Percentiles rank a stretch among this genome's conserved stretches.
Evolutionary conservation across 2,329 filamentous ascomycete genomes (phyloP).

Genomic region (Helicocarpus griseus): DNA sequence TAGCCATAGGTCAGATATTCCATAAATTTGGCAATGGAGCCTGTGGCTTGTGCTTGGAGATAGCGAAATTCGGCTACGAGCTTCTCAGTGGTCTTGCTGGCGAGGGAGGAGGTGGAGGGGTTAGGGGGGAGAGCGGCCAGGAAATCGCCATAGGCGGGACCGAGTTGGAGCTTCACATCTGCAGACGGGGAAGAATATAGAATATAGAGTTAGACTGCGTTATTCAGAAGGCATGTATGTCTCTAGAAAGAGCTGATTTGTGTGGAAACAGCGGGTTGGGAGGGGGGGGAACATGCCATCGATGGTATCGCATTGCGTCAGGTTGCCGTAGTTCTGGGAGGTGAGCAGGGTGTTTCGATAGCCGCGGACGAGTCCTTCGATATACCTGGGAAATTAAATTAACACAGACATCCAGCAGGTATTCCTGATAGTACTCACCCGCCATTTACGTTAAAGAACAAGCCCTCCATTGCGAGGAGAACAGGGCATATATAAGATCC

Average conservation of each 20-base stretch:
- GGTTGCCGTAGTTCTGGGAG: constrained; percentile 81
- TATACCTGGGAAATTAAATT: constrained; percentile 55
- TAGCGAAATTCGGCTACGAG: constrained; percentile 96
- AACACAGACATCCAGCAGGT: background rate
- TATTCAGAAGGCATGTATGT: no score
- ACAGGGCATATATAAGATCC: background rate
- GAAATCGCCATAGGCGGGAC: constrained; percentile 94
- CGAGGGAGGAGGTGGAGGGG: constrained; percentile 89
- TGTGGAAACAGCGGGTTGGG: background rate
- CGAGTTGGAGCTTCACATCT: constrained; percentile 98
- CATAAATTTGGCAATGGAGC: constrained; percentile 88
- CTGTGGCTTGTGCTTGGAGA: constrained; percentile 84
- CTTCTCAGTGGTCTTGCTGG: constrained; percentile 94
- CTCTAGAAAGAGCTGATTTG: no score
- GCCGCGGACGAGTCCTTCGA: constrained; percentile 94
- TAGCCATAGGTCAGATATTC: constrained; percentile 98
- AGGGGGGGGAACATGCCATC: constrained; percentile 55
- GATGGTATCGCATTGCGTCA: constrained; percentile 95
- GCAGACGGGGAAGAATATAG: constrained; percentile 7
- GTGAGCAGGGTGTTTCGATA: constrained; percentile 93
- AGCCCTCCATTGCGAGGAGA: constrained; percentile 62
- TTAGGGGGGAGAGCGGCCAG: constrained; percentile 88
- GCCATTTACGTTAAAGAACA: constrained; percentile 90
- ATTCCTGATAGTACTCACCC: constrained; percentile 48
- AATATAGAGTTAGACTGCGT: constrained; percentile 7